Evolutionary conservation across 352 stramenopile genomes (phyloP).

Genomic region (Saprolegnia diclina): DNA sequence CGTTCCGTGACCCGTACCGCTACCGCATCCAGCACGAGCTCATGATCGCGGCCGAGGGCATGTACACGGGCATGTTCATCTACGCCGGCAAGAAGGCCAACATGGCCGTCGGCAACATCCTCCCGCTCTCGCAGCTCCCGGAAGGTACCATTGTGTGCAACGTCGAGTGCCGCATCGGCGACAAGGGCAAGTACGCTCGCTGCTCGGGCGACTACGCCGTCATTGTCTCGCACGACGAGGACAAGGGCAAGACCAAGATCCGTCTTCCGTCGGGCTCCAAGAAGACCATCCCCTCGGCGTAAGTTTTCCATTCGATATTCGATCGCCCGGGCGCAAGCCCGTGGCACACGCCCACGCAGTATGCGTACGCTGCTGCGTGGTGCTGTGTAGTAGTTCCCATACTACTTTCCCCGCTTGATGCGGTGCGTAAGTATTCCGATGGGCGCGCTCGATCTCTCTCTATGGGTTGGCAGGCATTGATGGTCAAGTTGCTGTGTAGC

Average conservation of each 20-base stretch:
- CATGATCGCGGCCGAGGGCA: constrained; percentile 96
- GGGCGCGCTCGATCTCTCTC: constrained; percentile 8
- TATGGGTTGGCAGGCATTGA: neutral
- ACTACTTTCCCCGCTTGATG: constrained; percentile 53
- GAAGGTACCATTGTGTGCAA: constrained; percentile 99
- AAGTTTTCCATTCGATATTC: constrained; percentile 42
- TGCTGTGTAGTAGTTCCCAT: constrained; percentile 31
- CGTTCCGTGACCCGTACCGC: constrained; percentile 89
- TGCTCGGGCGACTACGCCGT: constrained; percentile 97
- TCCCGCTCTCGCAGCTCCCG: constrained; percentile 92
- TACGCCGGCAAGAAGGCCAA: constrained; percentile 97
- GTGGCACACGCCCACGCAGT: neutral
- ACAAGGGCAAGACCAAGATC: constrained; percentile 96
- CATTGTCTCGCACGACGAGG: constrained; percentile 98
- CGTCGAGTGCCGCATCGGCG: constrained; percentile 93
- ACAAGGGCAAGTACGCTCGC: constrained; percentile 95
- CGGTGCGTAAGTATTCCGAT: constrained; percentile 78
- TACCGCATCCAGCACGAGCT: constrained; percentile 91
- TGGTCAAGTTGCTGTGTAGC: constrained; percentile 38
- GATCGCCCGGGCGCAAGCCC: neutral
- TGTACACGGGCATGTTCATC: constrained; percentile 99
- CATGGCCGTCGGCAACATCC: constrained; percentile 96
- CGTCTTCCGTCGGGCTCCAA: constrained; percentile 95
- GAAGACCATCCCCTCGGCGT: constrained; percentile 93
- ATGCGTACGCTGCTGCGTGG: neutral